Percentiles rank a stretch among this genome's conserved stretches.
phyloP scores from a whole-genome alignment of 345 rosid genomes.

The Camelina neglecta region DNA sequence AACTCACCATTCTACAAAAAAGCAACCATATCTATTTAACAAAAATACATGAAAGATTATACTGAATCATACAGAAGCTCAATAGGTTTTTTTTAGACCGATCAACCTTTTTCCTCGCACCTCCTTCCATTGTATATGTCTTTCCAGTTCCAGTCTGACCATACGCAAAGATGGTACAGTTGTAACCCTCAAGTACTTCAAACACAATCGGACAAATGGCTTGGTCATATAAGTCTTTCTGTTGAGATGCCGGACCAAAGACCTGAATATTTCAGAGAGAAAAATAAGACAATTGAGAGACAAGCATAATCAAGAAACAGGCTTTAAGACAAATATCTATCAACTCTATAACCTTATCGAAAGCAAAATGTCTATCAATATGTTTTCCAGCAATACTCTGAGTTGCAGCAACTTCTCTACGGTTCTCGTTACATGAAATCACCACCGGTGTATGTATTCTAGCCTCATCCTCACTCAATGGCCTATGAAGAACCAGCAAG shows the following conservation, averaged over 20 bases:
- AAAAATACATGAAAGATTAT: constrained; percentile 16
- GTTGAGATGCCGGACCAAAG: constrained; percentile 91
- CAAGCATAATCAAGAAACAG: constrained; percentile 13
- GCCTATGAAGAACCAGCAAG: constrained; percentile 52
- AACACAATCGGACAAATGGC: constrained; percentile 90
- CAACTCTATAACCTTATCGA: constrained; percentile 70
- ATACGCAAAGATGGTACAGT: constrained; percentile 98
- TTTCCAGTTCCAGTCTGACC: constrained; percentile 99
- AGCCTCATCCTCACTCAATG: constrained; percentile 84
- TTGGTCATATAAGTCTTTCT: constrained; percentile 79
- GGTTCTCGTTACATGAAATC: constrained; percentile 80
- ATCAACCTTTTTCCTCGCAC: constrained; percentile 86
- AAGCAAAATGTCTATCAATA: constrained; percentile 91
- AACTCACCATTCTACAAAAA: constrained; percentile 87
- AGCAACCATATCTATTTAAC: constrained; percentile 28
- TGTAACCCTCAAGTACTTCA: constrained; percentile 98
- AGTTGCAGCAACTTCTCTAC: constrained; percentile 86
- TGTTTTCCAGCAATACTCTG: constrained; percentile 96
- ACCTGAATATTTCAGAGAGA: constrained; percentile 52
- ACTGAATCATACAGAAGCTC: constrained; percentile 1
- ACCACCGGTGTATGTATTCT: constrained; percentile 84
- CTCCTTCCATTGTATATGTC: constrained; percentile 99
- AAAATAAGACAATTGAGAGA: background rate
- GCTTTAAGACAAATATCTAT: background rate
- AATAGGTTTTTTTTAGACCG: background rate